Conservation (phyloP, 371 early-diverging fungal species). For the Actinomortierella ambigua region DNA sequence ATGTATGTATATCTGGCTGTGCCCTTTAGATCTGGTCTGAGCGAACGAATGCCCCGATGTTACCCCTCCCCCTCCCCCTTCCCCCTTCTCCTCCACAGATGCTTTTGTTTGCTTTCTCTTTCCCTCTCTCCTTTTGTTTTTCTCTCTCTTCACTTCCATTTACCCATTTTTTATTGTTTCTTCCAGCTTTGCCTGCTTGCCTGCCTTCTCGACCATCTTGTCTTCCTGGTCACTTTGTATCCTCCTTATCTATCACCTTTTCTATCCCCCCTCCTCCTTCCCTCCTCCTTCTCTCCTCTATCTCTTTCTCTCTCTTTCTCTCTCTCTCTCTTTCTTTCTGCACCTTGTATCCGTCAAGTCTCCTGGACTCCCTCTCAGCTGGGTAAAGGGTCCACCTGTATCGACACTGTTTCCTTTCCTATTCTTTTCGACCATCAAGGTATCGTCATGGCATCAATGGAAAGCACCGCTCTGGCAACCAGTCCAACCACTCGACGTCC, state of each 20-base stretch:
- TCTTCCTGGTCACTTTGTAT: not conserved
- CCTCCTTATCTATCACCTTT: not conserved
- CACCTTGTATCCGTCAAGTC: not conserved
- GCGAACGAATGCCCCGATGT: too few relatives aligned
- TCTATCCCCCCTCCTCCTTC: not conserved
- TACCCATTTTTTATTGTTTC: not conserved
- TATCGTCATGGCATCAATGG: constrained; percentile 19
- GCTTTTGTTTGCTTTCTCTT: not conserved
- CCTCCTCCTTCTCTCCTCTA: not conserved
- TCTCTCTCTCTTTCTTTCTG: not conserved
- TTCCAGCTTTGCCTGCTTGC: not conserved
- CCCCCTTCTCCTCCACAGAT: not conserved
- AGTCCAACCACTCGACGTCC: constrained; percentile 4
- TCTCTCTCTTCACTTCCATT: not conserved
- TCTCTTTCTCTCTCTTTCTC: not conserved
- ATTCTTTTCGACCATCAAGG: constrained; percentile 9
- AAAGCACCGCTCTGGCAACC: too few relatives aligned
- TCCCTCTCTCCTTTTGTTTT: not conserved
- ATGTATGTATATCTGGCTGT: too few relatives aligned
- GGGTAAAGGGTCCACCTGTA: not conserved
- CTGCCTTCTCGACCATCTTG: constrained; percentile 1
- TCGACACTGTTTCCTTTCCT: not conserved
- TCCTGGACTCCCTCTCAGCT: constrained; percentile 2
- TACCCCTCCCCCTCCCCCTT: not conserved
- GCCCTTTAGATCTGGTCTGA: too few relatives aligned